These are phyloP conservation scores for Chaetomiaceae sp. DNA, from an alignment of 2,329 filamentous ascomycete genomes.

Conservation along the genomic window DNA sequence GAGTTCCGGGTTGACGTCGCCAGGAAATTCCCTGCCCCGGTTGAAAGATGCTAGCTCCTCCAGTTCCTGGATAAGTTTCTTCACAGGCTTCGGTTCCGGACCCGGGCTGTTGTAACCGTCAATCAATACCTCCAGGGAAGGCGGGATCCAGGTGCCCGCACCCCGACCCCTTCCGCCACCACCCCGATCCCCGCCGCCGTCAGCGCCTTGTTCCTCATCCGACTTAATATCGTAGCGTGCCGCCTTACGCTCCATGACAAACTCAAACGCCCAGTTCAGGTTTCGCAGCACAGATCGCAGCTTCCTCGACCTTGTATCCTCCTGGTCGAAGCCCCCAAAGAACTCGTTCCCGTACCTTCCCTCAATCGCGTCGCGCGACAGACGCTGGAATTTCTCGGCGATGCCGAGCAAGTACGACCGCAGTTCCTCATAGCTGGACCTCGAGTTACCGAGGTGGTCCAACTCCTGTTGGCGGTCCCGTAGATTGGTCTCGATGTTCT, in stretches of 20 bases:
- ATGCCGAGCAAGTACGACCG: slow-evolving; percentile 33
- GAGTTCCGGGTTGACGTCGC: slow-evolving; percentile 35
- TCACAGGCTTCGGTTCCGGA: slow-evolving; percentile 23
- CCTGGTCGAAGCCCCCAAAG: slow-evolving; percentile 28
- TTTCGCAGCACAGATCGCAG: neutral
- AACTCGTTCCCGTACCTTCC: slow-evolving; percentile 38
- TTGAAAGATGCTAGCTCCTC: slow-evolving; percentile 33
- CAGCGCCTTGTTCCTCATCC: neutral
- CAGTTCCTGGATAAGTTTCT: slow-evolving; percentile 25
- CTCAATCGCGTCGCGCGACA: slow-evolving; percentile 35
- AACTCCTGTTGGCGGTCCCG: neutral
- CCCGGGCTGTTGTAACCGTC: slow-evolving; percentile 30
- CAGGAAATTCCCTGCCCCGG: slow-evolving; percentile 39
- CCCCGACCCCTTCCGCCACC: no score
- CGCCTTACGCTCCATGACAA: neutral
- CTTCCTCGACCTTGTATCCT: neutral
- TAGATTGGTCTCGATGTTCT: slow-evolving; percentile 27
- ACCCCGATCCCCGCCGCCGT: no score
- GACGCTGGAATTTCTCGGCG: slow-evolving; percentile 34
- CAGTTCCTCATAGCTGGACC: slow-evolving; percentile 28
- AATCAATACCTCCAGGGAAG: slow-evolving; percentile 28
- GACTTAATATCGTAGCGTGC: neutral
- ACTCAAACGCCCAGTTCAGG: neutral
- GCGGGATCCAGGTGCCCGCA: no score
- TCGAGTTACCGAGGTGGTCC: neutral